A percentile compares a stretch with the other conserved stretches of the same genome.
phyloP scores from a whole-genome alignment of 352 stramenopile species.

The Globisporangium okanoganense region DNA sequence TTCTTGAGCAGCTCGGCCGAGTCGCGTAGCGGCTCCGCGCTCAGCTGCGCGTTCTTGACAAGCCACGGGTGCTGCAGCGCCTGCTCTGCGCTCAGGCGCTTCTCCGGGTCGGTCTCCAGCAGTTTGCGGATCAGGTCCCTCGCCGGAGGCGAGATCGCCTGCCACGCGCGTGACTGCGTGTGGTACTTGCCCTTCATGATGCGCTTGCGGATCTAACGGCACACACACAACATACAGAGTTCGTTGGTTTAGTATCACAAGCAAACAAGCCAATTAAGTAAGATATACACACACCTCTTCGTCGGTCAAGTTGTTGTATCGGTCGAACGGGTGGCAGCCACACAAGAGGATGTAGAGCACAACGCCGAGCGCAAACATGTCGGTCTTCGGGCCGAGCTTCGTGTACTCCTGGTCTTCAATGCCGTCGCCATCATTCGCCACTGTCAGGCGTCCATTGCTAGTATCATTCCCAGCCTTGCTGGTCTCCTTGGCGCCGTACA shows the following conservation, averaged over 20 bases:
- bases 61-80: slow-evolving; percentile 76
- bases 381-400: slow-evolving; percentile 63
- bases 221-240: not conserved
- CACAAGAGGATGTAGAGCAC: slow-evolving; percentile 85
- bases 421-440: slow-evolving; percentile 18
- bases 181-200: slow-evolving; percentile 81
- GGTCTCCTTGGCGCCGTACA: slow-evolving; percentile 31
- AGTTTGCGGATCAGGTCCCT: slow-evolving; percentile 73
- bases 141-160: slow-evolving; percentile 57
- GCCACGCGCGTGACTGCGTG: slow-evolving; percentile 66
- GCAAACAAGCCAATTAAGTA: not conserved
- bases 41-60: slow-evolving; percentile 46
- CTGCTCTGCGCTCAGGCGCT: slow-evolving; percentile 60
- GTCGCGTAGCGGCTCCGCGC: slow-evolving; percentile 52
- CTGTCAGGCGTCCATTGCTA: not conserved
- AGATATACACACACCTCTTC: slow-evolving; percentile 44
- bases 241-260: too few species aligned
- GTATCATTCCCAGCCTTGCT: not conserved
- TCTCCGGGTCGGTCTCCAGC: slow-evolving; percentile 56
- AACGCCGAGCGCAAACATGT: slow-evolving; percentile 83
- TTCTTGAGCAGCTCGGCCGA: slow-evolving; percentile 68
- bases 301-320: slow-evolving; percentile 83
- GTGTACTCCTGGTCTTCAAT: slow-evolving; percentile 29
- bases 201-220: slow-evolving; percentile 58
- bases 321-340: slow-evolving; percentile 79